A percentile compares a stretch with the other conserved stretches of the same genome.
phyloP scores from a whole-genome alignment of 192 early-diverging fungal genomes.

The Cetraspora pellucida region DNA sequence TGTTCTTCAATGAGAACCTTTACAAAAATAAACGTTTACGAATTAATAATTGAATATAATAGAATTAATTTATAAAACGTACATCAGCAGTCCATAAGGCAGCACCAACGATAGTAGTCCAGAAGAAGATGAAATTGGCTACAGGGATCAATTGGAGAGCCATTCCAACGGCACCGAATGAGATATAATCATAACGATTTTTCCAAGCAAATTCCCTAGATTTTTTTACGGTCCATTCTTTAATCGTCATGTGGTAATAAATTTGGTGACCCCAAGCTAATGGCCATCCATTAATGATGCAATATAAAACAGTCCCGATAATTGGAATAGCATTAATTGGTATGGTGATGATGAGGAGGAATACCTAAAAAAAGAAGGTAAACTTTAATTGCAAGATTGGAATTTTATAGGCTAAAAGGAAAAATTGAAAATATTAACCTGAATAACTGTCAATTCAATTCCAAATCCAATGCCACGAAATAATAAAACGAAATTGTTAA shows the following conservation, averaged over 20 bases:
- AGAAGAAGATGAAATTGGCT: conserved; percentile 63
- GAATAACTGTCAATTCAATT: conserved; percentile 43
- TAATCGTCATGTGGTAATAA: conserved; percentile 58
- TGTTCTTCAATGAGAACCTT: no score
- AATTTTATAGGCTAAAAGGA: neutral
- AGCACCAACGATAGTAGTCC: conserved; percentile 67
- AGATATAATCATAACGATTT: conserved; percentile 35
- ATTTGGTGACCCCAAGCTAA: conserved; percentile 53
- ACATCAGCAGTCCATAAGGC: conserved; percentile 27
- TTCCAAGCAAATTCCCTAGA: conserved; percentile 52
- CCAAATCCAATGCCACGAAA: conserved; percentile 50
- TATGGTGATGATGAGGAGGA: conserved; percentile 56
- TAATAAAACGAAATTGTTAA: conserved; percentile 41
- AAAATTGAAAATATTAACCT: conserved; percentile 35
- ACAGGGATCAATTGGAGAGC: conserved; percentile 65
- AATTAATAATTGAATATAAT: no score
- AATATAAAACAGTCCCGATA: conserved; percentile 53
- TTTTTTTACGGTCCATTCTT: conserved; percentile 47
- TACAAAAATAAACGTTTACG: no score
- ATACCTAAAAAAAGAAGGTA: conserved; percentile 43
- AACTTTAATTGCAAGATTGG: neutral
- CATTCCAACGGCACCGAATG: conserved; percentile 55
- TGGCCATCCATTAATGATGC: conserved; percentile 57
- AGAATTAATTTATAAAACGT: neutral
- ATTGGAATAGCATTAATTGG: conserved; percentile 63